phyloP scores from a whole-genome alignment of 148 eudicot species.

The Spergularia marina region DNA sequence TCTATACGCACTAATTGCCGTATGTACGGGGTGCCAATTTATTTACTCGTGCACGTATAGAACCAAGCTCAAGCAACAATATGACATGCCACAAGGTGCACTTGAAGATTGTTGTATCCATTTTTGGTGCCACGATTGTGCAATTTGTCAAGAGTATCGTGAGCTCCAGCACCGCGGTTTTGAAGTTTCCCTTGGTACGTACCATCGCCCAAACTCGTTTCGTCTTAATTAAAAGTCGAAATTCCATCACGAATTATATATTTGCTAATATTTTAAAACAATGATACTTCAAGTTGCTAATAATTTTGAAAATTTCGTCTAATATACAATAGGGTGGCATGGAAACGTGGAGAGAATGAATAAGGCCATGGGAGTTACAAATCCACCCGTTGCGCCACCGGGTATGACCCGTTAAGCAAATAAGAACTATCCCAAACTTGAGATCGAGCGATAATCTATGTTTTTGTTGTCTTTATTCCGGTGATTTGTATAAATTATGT shows the following conservation, averaged over 20 bases:
- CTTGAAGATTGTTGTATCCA: conserved; percentile 32
- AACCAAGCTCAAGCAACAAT: conserved; percentile 31
- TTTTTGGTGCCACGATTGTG: conserved; percentile 34
- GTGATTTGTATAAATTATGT: neutral
- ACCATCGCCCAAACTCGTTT: too few relatives aligned
- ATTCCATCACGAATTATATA: neutral
- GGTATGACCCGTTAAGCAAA: conserved; percentile 23
- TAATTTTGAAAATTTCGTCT: neutral
- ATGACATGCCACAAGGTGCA: conserved; percentile 23
- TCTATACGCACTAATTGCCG: conserved; percentile 18
- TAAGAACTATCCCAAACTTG: neutral
- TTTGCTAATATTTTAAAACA: neutral
- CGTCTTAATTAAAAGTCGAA: neutral
- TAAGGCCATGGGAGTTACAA: conserved; percentile 10
- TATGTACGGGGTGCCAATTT: conserved; percentile 21
- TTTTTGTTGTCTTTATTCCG: neutral
- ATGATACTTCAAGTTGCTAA: neutral
- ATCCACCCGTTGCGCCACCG: conserved; percentile 15
- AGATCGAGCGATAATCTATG: neutral
- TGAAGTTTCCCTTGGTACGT: conserved; percentile 28
- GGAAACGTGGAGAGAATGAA: conserved; percentile 26
- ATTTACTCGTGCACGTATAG: conserved; percentile 36
- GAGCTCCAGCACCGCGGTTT: conserved; percentile 37
- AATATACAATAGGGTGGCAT: conserved; percentile 30
- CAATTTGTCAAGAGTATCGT: conserved; percentile 44